phyloP scores from a whole-genome alignment of 495 filamentous ascomycete species.

The Tuber microsphaerosporum region DNA sequence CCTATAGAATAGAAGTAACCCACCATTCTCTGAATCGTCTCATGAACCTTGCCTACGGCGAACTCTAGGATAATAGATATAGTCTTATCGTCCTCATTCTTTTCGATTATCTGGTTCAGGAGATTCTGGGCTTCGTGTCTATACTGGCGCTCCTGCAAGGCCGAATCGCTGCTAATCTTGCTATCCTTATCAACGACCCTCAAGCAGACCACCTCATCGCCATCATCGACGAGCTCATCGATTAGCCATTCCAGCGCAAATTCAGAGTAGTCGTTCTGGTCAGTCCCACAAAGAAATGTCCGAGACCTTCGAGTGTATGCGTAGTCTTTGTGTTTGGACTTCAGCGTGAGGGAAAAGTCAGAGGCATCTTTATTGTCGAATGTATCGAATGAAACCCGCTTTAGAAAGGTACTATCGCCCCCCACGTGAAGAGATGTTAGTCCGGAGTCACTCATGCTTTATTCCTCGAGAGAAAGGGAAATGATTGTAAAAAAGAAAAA shows the following conservation, averaged over 20 bases:
- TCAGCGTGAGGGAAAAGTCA: constrained; percentile 75
- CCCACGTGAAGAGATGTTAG: constrained; percentile 28
- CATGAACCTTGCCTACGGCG: constrained; percentile 82
- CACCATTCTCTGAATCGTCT: constrained; percentile 89
- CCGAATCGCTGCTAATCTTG: constrained; percentile 59
- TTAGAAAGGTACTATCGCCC: constrained; percentile 37
- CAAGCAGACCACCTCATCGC: constrained; percentile 91
- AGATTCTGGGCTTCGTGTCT: constrained; percentile 69
- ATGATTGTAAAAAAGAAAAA: not conserved
- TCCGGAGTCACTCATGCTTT: constrained; percentile 24
- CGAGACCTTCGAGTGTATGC: constrained; percentile 73
- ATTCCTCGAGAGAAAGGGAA: not conserved
- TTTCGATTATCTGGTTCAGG: constrained; percentile 70
- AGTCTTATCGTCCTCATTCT: constrained; percentile 75
- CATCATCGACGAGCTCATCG: constrained; percentile 90
- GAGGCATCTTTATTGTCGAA: constrained; percentile 77
- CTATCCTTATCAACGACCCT: constrained; percentile 81
- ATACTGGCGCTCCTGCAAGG: constrained; percentile 66
- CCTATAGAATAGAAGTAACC: constrained; percentile 36
- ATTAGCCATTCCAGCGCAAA: constrained; percentile 92
- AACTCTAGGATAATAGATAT: constrained; percentile 86
- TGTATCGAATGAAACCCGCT: constrained; percentile 80
- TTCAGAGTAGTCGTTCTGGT: constrained; percentile 92
- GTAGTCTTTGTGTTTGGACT: constrained; percentile 84
- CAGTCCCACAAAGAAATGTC: constrained; percentile 88